Conservation (phyloP, 2,329 filamentous ascomycete species). For the Pseudofabraea citricarpa region DNA sequence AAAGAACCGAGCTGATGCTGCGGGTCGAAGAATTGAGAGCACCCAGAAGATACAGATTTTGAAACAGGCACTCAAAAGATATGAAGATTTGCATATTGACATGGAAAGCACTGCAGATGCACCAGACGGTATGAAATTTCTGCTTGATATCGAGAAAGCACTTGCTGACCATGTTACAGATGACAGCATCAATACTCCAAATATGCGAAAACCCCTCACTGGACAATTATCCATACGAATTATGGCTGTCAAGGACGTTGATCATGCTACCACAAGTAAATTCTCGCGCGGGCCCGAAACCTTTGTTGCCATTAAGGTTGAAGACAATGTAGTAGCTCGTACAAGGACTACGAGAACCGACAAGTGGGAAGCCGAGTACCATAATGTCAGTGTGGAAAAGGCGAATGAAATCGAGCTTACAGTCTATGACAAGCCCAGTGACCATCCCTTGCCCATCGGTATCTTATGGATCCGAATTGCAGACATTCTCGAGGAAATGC, state of each 20-base stretch:
- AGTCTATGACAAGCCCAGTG: conserved; percentile 91
- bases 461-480: conserved; percentile 96
- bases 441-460: conserved; percentile 87
- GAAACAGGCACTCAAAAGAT: conserved; percentile 93
- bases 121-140: conserved; percentile 63
- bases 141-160: neutral
- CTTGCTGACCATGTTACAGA: conserved; percentile 46
- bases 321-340: conserved; percentile 85
- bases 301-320: conserved; percentile 93
- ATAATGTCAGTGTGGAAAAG: conserved; percentile 93
- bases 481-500: conserved; percentile 95
- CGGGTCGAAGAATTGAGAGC: conserved; percentile 84
- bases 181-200: conserved; percentile 93
- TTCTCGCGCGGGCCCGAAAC: conserved; percentile 93
- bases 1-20: conserved; percentile 91
- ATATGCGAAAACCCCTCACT: conserved; percentile 91
- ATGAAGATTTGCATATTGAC: conserved; percentile 95
- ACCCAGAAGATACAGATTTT: conserved; percentile 96
- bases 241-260: conserved; percentile 86
- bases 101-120: conserved; percentile 71
- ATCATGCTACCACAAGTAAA: conserved; percentile 77
- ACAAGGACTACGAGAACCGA: conserved; percentile 84
- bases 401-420: conserved; percentile 98
- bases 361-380: conserved; percentile 85
- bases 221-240: conserved; percentile 85